Percentiles rank a stretch among this genome's conserved stretches.
Conservation (phyloP, 2,329 filamentous ascomycete species). For the Diaporthe capsici region DNA sequence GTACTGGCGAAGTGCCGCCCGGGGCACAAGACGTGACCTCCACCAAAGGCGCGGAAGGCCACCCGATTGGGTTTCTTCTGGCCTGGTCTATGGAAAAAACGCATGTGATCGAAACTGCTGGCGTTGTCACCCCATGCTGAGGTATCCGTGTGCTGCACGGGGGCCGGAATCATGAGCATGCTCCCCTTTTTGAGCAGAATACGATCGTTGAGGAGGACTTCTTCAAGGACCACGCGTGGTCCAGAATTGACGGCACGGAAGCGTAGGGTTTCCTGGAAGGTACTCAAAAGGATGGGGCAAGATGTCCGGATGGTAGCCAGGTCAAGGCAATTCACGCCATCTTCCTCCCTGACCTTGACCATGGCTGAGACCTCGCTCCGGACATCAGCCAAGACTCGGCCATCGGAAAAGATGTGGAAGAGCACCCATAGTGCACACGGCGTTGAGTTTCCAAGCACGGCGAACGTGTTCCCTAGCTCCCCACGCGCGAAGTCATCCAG, state of each 20-base stretch:
- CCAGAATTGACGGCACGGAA: conserved; percentile 45
- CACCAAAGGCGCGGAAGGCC: not conserved
- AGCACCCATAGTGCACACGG: conserved; percentile 47
- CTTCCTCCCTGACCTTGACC: not conserved
- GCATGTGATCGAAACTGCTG: conserved; percentile 5
- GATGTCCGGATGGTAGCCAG: conserved; percentile 43
- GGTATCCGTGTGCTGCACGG: conserved; percentile 43
- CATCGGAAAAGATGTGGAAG: conserved; percentile 46
- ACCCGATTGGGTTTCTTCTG: not conserved
- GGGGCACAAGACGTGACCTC: conserved; percentile 39
- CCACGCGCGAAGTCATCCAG: conserved; percentile 47
- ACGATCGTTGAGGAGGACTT: conserved; percentile 43
- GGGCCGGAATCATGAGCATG: conserved; percentile 43
- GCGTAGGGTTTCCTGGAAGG: conserved; percentile 49
- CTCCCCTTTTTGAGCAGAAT: conserved; percentile 43
- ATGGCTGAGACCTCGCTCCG: conserved; percentile 40
- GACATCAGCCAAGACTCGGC: conserved; percentile 44
- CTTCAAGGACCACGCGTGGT: conserved; percentile 45
- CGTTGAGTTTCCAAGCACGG: conserved; percentile 45
- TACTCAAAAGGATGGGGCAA: conserved; percentile 49
- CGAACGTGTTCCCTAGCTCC: conserved; percentile 48
- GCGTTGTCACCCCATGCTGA: conserved; percentile 38
- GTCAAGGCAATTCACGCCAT: conserved; percentile 43
- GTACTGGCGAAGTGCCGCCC: conserved; percentile 43
- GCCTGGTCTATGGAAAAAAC: not conserved